A percentile compares a stretch with the other conserved stretches of the same genome.
Evolutionary conservation across 352 stramenopile genomes (phyloP).

Genomic region (Globisporangium cederbergense): DNA sequence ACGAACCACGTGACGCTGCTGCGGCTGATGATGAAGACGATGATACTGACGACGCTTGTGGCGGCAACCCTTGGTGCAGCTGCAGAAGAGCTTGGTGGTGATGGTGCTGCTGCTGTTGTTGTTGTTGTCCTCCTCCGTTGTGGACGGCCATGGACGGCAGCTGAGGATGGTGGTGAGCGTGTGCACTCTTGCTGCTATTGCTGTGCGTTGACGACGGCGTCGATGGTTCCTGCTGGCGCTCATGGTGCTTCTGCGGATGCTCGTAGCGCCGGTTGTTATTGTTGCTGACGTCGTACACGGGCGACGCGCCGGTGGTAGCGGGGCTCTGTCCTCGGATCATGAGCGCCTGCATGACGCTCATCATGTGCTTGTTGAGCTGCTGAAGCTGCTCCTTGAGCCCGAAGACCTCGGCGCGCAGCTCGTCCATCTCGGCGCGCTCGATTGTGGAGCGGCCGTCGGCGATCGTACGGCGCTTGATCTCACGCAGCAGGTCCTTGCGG

Average conservation of each 20-base stretch:
- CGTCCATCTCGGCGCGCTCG: slow-evolving; percentile 71
- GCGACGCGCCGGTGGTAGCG: background rate
- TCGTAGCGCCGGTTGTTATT: background rate
- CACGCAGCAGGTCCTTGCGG: slow-evolving; percentile 56
- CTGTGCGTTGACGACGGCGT: background rate
- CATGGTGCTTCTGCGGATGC: background rate
- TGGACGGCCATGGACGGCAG: slow-evolving; percentile 13
- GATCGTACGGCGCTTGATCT: slow-evolving; percentile 66
- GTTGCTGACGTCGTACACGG: background rate
- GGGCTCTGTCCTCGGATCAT: slow-evolving; percentile 22
- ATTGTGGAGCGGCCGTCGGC: slow-evolving; percentile 26
- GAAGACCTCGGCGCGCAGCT: slow-evolving; percentile 52
- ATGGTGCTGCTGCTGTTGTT: slow-evolving; percentile 6
- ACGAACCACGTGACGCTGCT: background rate
- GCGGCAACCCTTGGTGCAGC: slow-evolving; percentile 4
- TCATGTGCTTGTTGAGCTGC: slow-evolving; percentile 67
- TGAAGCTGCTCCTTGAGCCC: slow-evolving; percentile 62
- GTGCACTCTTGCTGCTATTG: background rate
- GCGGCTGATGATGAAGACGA: background rate
- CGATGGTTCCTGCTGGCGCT: slow-evolving; percentile 1
- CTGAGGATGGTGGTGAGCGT: background rate
- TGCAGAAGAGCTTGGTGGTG: slow-evolving; percentile 15
- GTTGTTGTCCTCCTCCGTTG: background rate
- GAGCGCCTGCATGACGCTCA: slow-evolving; percentile 51
- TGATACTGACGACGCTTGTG: background rate